Base-by-base conservation (phyloP, 768 basidiomycete species). In the Cytidiella melzeri region DNA sequence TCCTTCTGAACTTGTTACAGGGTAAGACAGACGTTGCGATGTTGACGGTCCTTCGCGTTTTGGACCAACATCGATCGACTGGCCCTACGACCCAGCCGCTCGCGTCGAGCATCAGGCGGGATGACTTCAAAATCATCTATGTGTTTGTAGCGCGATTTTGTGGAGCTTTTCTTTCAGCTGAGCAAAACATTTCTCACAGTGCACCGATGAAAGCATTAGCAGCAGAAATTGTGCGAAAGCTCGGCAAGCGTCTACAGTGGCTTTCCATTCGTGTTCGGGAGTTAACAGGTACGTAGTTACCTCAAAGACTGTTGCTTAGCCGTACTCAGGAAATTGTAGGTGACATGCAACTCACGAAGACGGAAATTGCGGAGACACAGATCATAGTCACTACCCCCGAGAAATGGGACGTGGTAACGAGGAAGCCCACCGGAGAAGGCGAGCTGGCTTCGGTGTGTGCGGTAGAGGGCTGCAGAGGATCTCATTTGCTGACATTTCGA, bases 11-110 rank as follows among this genome's bases (percentile, higher is more conserved):
- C 19, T 15, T 12, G 19, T 7, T 44, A 12, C 57, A 94, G 92
- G 96, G 96, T 67, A 99, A 99, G 90, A 99, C 96, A 0, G 96
- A 99, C 66, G 87, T 99, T 0, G 96, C 96, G 0, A 87, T 98
- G 81, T 74, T 99, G 61, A 77, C 91, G 3, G 86, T 99, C 53
- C 77, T 99, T 41, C 88, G 93, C 25, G 88, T 94, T 24, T 69
- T 98, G 41, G 71, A 82, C 43, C 91, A 92, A 58, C 78, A 95
- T 63, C 64, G 75, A 40, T 61, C 60, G 23, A 48, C 61, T 20
- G 50, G 57, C 3, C 63, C 60, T 28, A 58, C 50, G 7, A 67
- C 61, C 45, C 63, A 47, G 39, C 64, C 60, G 39, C 58, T 80
- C 5, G 67, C 69, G 9, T 62, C 73, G 2, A 72, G 77, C 4